Evolutionary conservation across 371 early-diverging fungal species (phyloP), one percentile per base, ranked within the genome.

Genomic region (Umbelopsis sp.): DNA sequence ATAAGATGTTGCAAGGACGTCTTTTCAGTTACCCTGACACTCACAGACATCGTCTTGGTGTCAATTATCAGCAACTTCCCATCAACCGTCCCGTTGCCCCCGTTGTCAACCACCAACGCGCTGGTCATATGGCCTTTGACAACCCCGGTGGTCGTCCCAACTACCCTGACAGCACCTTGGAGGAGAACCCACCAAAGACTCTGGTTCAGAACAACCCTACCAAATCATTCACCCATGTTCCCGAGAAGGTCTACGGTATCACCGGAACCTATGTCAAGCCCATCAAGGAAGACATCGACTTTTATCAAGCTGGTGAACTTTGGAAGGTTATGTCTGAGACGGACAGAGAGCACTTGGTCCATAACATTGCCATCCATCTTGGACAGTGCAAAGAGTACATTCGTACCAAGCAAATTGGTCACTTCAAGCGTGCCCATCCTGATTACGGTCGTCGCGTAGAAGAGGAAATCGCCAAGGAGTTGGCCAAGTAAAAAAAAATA

Each of bases 1-100:
- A 93, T 74, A 87, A 86, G 70, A 86, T 93, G 89, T 82, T 94
- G 70, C 91, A 93, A 70, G 93, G 92, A 38, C 91, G 94, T 69
- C 81, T 92, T 67, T 92, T 93, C 82, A 87, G 89, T 62, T 94
- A 93, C 75, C 84, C 88, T n/a, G 94, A 94, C 80, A 91, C 94
- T 63, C 92, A 92, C 69, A 89, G 90, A 66, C 87, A 92, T 73
- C 90, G 94, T 70, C 84, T 94, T 66, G 94, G 94, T 25, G 52
- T 87, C 69, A 94, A 94, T 84, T 93, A 86, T 80, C 78, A 74
- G 63, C 91, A 93, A 77, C 81, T 93, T 50, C 94, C 94, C 63
- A 89, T 93, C 81, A 93, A 93, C 77, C 82, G 80, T 63, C 89
- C 93, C 32, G 68, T 73, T 8, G 64, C 29, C 9, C 79, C 77